Evolutionary conservation across 2,329 filamentous ascomycete genomes (phyloP), one percentile per base, ranked within the genome.

Genomic region (Apiospora malaysiana): DNA sequence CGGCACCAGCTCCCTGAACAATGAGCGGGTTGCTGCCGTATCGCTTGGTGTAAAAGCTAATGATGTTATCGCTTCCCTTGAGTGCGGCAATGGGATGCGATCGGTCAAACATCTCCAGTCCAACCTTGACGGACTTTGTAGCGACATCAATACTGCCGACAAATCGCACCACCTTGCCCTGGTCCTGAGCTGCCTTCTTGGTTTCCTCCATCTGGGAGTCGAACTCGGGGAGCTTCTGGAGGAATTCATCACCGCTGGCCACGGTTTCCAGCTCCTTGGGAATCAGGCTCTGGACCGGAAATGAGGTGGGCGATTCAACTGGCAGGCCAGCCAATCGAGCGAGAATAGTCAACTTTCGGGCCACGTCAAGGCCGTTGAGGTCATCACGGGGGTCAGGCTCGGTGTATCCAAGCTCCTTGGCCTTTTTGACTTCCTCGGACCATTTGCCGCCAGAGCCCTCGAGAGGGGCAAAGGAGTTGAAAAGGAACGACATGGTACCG

Each of bases 11-110:
- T 72, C 96, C 96, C 85, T 98, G 95, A 74, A 99, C 90, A 79
- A 98, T 97, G 73, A 99, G 86, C 59, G 96, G 95, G 82, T 95
- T 97, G 79, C 86, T 88, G 71, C 94, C 94, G 80, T 99, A 99
- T 77, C 96, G 89, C 87, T 97, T 93, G 7, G 96, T 99, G 84
- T 98, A 97, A 86, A 99, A 98, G 86, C 92, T 97, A 80, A 99
- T 97, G 81, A 99, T 97, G 85, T 99, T 99, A 81, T 98, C 96
- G 82, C 95, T 98, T 46, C 96, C 96, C 88, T 97, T 97, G 71
- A 99, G 87, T 66, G 93, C 92, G 18, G 96, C 96, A 83, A 99
- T 98, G 16, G 96, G 93, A 79, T 97, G 94, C 72, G 92, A 93
- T 76, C 90, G 90, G 75, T 97, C 94, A 76, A 94, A 95, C 83